A percentile compares a stretch with the other conserved stretches of the same genome.
Evolutionary conservation across 129 eudicot species (phyloP).

Genomic region (Escallonia herrerae): DNA sequence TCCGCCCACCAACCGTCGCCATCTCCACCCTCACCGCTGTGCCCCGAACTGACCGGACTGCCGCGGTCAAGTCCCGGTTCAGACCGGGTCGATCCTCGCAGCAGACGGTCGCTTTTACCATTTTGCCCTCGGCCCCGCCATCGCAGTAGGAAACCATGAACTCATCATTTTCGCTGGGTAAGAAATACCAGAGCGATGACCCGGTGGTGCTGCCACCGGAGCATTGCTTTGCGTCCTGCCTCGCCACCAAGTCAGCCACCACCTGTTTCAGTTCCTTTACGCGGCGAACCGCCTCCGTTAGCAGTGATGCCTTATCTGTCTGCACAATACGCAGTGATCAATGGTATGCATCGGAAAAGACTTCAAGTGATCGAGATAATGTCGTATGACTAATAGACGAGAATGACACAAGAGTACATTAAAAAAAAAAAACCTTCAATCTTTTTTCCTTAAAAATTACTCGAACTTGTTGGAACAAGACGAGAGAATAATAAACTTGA

Average conservation of each 20-base stretch:
- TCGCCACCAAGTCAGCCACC: conserved; percentile 3
- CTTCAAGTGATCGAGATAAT: background rate
- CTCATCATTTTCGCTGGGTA: conserved; percentile 42
- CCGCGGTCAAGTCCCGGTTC: conserved; percentile 30
- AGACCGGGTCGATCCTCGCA: conserved; percentile 47
- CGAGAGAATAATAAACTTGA: background rate
- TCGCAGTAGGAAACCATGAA: conserved; percentile 4
- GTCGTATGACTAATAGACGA: background rate
- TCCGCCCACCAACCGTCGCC: conserved; percentile 49
- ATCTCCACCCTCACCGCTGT: conserved; percentile 42
- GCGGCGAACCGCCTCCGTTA: conserved; percentile 36
- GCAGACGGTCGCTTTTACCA: conserved; percentile 31
- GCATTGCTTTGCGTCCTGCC: conserved; percentile 5
- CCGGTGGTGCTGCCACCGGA: background rate
- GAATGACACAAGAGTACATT: background rate
- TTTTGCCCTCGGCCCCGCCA: background rate
- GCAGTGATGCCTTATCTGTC: conserved; percentile 53
- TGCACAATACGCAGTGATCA: background rate
- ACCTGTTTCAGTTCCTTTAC: conserved; percentile 39
- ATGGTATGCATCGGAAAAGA: background rate
- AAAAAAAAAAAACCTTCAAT: background rate
- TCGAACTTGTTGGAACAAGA: background rate
- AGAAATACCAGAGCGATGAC: background rate
- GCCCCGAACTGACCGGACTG: conserved; percentile 29
- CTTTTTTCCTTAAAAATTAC: background rate